Conservation (phyloP, 441 rosid species). For the Mallotus japonicus region DNA sequence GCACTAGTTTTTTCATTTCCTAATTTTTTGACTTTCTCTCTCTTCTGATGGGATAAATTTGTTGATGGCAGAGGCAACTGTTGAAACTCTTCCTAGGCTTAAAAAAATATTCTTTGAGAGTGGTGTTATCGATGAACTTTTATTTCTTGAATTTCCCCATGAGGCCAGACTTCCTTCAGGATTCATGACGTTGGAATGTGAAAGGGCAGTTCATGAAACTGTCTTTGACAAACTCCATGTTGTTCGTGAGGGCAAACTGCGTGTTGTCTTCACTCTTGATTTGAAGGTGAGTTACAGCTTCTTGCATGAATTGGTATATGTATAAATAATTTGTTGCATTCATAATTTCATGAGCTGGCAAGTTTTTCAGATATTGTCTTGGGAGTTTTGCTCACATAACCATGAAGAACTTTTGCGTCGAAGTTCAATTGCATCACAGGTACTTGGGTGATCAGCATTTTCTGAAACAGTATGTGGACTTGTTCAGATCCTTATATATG, state of each 20-base stretch:
- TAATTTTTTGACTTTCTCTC: background rate
- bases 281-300: constrained; percentile 49
- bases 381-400: constrained; percentile 86
- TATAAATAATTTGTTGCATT: constrained; percentile 12
- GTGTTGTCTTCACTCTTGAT: constrained; percentile 71
- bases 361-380: constrained; percentile 61
- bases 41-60: background rate
- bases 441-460: constrained; percentile 21
- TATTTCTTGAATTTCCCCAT: constrained; percentile 67
- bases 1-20: background rate
- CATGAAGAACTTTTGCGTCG: constrained; percentile 91
- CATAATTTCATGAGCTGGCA: constrained; percentile 1
- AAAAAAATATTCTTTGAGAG: constrained; percentile 82
- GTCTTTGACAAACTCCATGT: constrained; percentile 83
- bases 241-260: constrained; percentile 84
- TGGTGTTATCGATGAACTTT: constrained; percentile 83
- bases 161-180: constrained; percentile 70
- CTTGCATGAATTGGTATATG: background rate
- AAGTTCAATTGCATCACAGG: constrained; percentile 77
- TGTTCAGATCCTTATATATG: background rate
- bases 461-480: background rate
- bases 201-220: constrained; percentile 81
- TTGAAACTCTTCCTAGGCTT: constrained; percentile 86
- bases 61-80: constrained; percentile 64
- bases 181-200: constrained; percentile 68